Conservation (phyloP, 768 basidiomycete genomes). For the Mycena rosella region DNA sequence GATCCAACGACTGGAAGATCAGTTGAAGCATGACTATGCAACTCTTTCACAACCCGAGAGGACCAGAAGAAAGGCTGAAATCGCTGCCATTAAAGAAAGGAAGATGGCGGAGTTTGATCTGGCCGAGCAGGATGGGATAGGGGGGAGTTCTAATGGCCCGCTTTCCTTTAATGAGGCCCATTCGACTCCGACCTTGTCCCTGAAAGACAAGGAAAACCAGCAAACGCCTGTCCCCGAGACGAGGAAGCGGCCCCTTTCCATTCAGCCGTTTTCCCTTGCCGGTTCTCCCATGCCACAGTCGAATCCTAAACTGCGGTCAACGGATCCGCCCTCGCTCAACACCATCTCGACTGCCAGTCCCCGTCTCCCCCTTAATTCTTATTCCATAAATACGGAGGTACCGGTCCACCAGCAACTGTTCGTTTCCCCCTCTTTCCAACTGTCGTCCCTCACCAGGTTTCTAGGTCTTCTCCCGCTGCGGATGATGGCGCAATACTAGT, state of each 20-base stretch:
- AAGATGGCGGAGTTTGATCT: conserved; percentile 18
- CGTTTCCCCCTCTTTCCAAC: not conserved
- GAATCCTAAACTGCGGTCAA: not conserved
- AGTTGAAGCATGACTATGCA: not conserved
- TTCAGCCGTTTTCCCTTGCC: not conserved
- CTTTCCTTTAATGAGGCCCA: not conserved
- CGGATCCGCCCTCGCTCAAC: conserved; percentile 1
- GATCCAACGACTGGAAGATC: conserved; percentile 13
- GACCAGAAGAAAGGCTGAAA: conserved; percentile 14
- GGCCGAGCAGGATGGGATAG: conserved; percentile 6
- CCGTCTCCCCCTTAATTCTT: not conserved
- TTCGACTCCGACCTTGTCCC: not conserved
- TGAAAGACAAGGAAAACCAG: conserved; percentile 34
- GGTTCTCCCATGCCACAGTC: conserved; percentile 4
- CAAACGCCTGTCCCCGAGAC: conserved; percentile 14
- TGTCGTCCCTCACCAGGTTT: not conserved
- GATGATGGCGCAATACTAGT: conserved; percentile 21
- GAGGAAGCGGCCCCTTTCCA: conserved; percentile 6
- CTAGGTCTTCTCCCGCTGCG: conserved; percentile 10
- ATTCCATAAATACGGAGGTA: not conserved
- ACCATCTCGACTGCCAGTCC: not conserved
- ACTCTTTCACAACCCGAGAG: conserved; percentile 22
- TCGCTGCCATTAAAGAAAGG: not conserved
- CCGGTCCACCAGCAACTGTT: not conserved
- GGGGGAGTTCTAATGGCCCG: not conserved